Evolutionary conservation across 2,329 filamentous ascomycete species (phyloP).

Genomic region (Pleurostoma richardsiae): DNA sequence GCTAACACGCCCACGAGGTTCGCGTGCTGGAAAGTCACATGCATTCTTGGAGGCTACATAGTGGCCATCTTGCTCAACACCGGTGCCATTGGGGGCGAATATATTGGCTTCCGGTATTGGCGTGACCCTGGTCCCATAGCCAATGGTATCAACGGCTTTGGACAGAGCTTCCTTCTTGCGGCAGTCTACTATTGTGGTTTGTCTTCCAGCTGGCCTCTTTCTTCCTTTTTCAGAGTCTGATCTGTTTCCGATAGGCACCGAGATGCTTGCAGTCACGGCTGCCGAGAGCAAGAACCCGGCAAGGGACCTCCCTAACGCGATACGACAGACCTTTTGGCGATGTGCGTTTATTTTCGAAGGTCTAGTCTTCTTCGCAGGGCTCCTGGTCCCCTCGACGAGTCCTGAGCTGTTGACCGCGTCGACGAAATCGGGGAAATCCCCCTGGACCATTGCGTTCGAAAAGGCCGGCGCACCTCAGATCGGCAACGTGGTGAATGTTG

Average conservation of each 20-base stretch:
- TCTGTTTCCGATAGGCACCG: constrained; percentile 14
- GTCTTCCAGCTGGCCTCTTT: too few relatives aligned
- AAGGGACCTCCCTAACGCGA: constrained; percentile 21
- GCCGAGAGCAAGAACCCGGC: constrained; percentile 23
- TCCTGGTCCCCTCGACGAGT: constrained; percentile 25
- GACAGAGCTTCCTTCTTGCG: constrained; percentile 26
- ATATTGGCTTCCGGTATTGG: constrained; percentile 28
- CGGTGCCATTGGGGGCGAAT: constrained; percentile 25
- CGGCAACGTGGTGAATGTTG: constrained; percentile 23
- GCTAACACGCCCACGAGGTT: constrained; percentile 3
- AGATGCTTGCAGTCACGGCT: constrained; percentile 28
- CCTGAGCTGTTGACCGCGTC: constrained; percentile 24
- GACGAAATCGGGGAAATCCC: constrained; percentile 21
- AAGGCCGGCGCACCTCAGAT: constrained; percentile 19
- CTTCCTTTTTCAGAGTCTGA: too few relatives aligned
- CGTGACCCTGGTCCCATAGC: constrained; percentile 24
- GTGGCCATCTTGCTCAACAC: constrained; percentile 26
- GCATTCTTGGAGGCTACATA: constrained; percentile 23
- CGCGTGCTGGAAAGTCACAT: constrained; percentile 25
- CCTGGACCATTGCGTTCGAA: constrained; percentile 22
- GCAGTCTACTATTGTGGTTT: constrained; percentile 25
- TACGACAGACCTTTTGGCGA: constrained; percentile 22
- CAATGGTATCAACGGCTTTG: constrained; percentile 27
- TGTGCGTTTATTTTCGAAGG: constrained; percentile 25
- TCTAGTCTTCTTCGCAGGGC: constrained; percentile 23